Evolutionary conservation across 768 basidiomycete genomes (phyloP).

Genomic region (Lyophyllum semitale): DNA sequence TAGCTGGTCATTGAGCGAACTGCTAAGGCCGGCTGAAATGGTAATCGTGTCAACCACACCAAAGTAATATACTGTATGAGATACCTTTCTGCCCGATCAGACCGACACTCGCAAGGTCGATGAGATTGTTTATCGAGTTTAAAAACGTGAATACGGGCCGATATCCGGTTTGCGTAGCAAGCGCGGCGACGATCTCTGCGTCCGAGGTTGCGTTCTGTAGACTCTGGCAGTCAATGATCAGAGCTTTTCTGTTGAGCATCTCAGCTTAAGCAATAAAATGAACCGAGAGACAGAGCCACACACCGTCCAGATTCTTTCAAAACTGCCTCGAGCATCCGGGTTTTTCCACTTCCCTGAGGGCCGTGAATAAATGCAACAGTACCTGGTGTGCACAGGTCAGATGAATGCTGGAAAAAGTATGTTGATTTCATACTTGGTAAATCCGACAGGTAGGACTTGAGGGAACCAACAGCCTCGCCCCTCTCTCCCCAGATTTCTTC

Average conservation of each 20-base stretch:
- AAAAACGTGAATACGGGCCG: conserved; percentile 88
- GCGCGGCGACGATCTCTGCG: conserved; percentile 57
- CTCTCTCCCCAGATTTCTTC: conserved; percentile 83
- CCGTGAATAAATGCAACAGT: conserved; percentile 81
- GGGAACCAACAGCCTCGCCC: conserved; percentile 66
- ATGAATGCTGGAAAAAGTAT: neutral
- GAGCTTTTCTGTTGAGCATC: conserved; percentile 48
- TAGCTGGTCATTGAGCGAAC: conserved; percentile 78
- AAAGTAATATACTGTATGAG: neutral
- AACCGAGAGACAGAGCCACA: conserved; percentile 10
- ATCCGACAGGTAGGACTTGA: conserved; percentile 77
- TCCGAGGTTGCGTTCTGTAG: conserved; percentile 74
- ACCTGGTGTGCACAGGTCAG: conserved; percentile 34
- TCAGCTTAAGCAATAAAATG: neutral
- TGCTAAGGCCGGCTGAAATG: conserved; percentile 74
- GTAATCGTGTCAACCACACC: neutral
- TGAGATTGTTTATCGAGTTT: conserved; percentile 75
- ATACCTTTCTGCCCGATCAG: conserved; percentile 94
- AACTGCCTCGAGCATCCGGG: conserved; percentile 53
- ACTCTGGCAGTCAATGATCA: conserved; percentile 84
- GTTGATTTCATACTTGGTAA: conserved; percentile 56
- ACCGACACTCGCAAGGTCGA: conserved; percentile 91
- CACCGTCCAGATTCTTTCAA: conserved; percentile 58
- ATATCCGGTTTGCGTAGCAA: conserved; percentile 87
- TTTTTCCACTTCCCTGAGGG: conserved; percentile 83